phyloP scores from a whole-genome alignment of 2,329 filamentous ascomycete species.

The Daldinia sp. region DNA sequence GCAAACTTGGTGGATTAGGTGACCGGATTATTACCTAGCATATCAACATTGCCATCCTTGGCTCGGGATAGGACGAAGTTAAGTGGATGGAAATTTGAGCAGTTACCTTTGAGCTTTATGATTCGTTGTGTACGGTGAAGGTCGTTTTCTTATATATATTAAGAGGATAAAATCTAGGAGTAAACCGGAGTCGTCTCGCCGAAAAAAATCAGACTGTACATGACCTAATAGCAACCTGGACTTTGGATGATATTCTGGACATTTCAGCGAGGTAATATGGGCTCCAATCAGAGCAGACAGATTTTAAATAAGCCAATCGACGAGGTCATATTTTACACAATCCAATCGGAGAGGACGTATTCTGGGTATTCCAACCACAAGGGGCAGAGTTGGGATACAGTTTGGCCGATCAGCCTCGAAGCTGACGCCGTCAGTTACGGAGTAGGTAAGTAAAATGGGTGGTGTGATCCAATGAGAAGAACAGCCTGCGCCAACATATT shows the following conservation, averaged over 20 bases:
- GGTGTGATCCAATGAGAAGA: background rate
- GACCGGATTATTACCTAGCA: background rate
- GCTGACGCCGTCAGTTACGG: background rate
- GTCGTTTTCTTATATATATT: background rate
- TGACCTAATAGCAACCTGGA: background rate
- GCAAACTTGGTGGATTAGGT: background rate
- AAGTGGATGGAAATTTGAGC: background rate
- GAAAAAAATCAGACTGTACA: background rate
- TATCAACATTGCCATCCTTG: background rate
- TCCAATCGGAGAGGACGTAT: background rate
- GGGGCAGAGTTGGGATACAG: background rate
- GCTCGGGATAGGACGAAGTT: background rate
- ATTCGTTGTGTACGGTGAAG: background rate
- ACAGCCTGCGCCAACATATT: background rate
- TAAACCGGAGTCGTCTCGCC: background rate
- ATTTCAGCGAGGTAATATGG: background rate
- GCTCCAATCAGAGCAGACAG: background rate
- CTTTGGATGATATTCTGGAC: background rate
- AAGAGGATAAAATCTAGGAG: background rate
- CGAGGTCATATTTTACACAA: background rate
- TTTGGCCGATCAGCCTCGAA: background rate
- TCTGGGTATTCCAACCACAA: background rate
- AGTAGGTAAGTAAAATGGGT: background rate
- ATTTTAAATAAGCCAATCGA: background rate
- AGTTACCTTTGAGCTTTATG: background rate